phyloP scores from a whole-genome alignment of 805 yeast species.

The Candida khao-thaluensis region DNA sequence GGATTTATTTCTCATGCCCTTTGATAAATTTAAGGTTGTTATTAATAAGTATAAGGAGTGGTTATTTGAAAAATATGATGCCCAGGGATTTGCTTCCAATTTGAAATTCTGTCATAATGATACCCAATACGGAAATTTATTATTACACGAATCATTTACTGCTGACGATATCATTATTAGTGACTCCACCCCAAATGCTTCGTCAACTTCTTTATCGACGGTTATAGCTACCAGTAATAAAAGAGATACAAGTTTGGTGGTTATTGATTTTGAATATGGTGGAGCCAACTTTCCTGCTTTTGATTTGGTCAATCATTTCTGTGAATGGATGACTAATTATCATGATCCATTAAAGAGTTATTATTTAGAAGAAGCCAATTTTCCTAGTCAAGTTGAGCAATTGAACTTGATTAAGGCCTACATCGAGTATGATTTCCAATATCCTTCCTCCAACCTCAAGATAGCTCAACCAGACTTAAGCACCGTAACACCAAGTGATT shows the following conservation, averaged over 20 bases:
- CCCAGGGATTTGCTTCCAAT: slow-evolving; percentile 40
- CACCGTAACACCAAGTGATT: slow-evolving; percentile 15
- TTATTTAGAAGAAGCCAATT: slow-evolving; percentile 52
- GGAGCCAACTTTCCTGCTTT: slow-evolving; percentile 88
- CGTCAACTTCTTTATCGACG: slow-evolving; percentile 11
- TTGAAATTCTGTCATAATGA: slow-evolving; percentile 92
- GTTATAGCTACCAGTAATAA: slow-evolving; percentile 30
- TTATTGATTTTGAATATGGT: slow-evolving; percentile 94
- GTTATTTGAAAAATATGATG: slow-evolving; percentile 54
- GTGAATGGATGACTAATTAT: slow-evolving; percentile 97
- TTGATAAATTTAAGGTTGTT: slow-evolving; percentile 49
- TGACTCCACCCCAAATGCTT: slow-evolving; percentile 7
- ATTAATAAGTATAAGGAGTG: slow-evolving; percentile 58
- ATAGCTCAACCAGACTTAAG: slow-evolving; percentile 14
- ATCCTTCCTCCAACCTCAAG: slow-evolving; percentile 32
- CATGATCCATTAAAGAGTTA: slow-evolving; percentile 56
- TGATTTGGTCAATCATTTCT: slow-evolving; percentile 90
- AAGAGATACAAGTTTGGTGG: slow-evolving; percentile 62
- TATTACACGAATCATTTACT: slow-evolving; percentile 60
- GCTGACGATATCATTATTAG: slow-evolving; percentile 36
- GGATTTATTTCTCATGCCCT: slow-evolving; percentile 44
- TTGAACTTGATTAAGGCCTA: slow-evolving; percentile 75
- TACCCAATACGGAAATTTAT: slow-evolving; percentile 91
- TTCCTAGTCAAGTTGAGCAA: slow-evolving; percentile 69
- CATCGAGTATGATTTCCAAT: slow-evolving; percentile 55